Evolutionary conservation across 2,329 filamentous ascomycete species (phyloP).

Genomic region (Fusarium solani-melongenae): DNA sequence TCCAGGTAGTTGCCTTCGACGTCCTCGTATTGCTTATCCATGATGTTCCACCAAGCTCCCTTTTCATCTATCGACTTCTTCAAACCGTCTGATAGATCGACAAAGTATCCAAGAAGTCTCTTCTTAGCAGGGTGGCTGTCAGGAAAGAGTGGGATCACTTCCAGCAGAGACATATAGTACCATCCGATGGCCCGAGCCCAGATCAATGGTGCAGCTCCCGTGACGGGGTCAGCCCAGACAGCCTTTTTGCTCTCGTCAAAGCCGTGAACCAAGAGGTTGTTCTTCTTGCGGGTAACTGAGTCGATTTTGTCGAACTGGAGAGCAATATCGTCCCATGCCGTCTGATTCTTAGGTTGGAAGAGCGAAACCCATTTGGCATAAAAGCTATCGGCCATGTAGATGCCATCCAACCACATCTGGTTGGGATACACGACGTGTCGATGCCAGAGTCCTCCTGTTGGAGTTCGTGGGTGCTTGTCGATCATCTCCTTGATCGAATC

Average conservation of each 20-base stretch:
- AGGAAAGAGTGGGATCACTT: slow-evolving; percentile 59
- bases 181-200: slow-evolving; percentile 65
- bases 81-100: slow-evolving; percentile 53
- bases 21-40: slow-evolving; percentile 59
- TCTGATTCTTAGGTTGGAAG: slow-evolving; percentile 50
- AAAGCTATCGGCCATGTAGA: slow-evolving; percentile 60
- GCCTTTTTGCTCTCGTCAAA: slow-evolving; percentile 62
- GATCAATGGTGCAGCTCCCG: slow-evolving; percentile 62
- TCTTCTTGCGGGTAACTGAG: slow-evolving; percentile 51
- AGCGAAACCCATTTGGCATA: slow-evolving; percentile 53
- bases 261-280: slow-evolving; percentile 62
- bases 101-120: slow-evolving; percentile 52
- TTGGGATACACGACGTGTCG: slow-evolving; percentile 56
- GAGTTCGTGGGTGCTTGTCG: slow-evolving; percentile 59
- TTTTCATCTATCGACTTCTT: slow-evolving; percentile 54
- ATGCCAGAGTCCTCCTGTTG: slow-evolving; percentile 65
- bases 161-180: slow-evolving; percentile 63
- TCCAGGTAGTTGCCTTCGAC: slow-evolving; percentile 68
- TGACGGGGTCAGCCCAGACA: slow-evolving; percentile 61
- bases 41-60: slow-evolving; percentile 69
- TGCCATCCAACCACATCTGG: slow-evolving; percentile 69
- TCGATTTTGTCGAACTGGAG: slow-evolving; percentile 59
- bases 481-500: slow-evolving; percentile 57
- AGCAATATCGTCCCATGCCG: slow-evolving; percentile 57
- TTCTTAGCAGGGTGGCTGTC: slow-evolving; percentile 47